Conservation (phyloP, 345 rosid species). For the Eucalyptus urophylla region DNA sequence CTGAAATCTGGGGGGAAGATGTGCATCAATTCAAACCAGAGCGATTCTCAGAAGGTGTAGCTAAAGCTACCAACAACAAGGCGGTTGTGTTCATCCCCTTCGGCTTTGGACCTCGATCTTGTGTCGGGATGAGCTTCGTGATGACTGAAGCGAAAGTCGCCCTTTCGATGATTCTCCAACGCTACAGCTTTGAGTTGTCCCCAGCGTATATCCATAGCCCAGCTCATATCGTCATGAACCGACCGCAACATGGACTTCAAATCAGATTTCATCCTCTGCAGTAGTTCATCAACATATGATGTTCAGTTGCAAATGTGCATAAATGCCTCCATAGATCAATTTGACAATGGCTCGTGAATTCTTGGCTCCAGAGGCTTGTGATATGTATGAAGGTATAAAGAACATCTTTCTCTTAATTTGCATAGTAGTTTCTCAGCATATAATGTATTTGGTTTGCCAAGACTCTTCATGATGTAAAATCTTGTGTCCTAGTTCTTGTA, state of each 20-base stretch:
- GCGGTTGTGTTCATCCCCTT: too few species aligned
- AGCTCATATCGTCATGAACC: not conserved
- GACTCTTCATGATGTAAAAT: not conserved
- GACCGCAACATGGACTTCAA: slow-evolving; percentile 17
- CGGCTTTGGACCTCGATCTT: too few species aligned
- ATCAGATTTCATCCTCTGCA: slow-evolving; percentile 1
- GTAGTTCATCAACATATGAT: not conserved
- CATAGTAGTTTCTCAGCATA: not conserved
- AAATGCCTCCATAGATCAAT: not conserved
- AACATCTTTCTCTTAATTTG: not conserved
- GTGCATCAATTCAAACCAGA: slow-evolving; percentile 13
- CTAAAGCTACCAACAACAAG: too few species aligned
- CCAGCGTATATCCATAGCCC: slow-evolving; percentile 21
- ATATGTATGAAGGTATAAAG: not conserved
- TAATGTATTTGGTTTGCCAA: not conserved
- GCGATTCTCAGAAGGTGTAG: too few species aligned
- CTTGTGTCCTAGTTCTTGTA: not conserved
- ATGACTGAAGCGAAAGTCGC: too few species aligned
- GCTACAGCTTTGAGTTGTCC: not conserved
- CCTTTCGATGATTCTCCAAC: too few species aligned
- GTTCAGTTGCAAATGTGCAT: not conserved
- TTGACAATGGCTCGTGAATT: not conserved
- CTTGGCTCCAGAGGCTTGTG: not conserved
- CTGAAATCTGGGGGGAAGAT: slow-evolving; percentile 22
- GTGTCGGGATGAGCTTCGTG: too few species aligned